Evolutionary conservation across 129 eudicot species (phyloP).

Genomic region (Mikania micrantha): DNA sequence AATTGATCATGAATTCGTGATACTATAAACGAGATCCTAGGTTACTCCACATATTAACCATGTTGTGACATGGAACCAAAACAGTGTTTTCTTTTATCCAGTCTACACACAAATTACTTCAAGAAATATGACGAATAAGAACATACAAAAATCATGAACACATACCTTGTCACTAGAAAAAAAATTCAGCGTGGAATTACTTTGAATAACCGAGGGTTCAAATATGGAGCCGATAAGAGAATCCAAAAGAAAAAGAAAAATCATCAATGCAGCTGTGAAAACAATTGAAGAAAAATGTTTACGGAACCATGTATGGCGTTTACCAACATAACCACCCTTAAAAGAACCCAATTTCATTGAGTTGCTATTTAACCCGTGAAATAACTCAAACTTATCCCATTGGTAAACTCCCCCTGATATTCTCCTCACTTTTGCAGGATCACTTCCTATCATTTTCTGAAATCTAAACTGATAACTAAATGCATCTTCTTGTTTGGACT

Average conservation of each 20-base stretch:
- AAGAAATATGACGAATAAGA: neutral
- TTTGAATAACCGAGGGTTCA: constrained; percentile 37
- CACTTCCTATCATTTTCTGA: constrained; percentile 35
- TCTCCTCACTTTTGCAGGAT: constrained; percentile 41
- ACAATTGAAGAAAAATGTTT: constrained; percentile 54
- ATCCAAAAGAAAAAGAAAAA: constrained; percentile 59
- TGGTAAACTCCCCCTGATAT: constrained; percentile 33
- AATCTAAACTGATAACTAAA: constrained; percentile 33
- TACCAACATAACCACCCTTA: constrained; percentile 52
- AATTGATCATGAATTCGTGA: neutral
- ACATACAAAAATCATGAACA: neutral
- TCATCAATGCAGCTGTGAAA: constrained; percentile 40
- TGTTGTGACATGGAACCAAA: neutral
- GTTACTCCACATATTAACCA: neutral
- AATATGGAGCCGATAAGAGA: constrained; percentile 48
- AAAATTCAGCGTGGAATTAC: constrained; percentile 18
- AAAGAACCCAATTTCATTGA: constrained; percentile 34
- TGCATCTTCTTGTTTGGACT: constrained; percentile 27
- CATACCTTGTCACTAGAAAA: constrained; percentile 41
- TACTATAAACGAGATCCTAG: neutral
- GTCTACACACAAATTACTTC: neutral
- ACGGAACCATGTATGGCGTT: constrained; percentile 44
- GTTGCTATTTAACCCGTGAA: constrained; percentile 44
- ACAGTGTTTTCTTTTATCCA: neutral
- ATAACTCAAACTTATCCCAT: constrained; percentile 38